phyloP scores from a whole-genome alignment of 1,139 yeast genomes.

The Saccharomyces hybrid region DNA sequence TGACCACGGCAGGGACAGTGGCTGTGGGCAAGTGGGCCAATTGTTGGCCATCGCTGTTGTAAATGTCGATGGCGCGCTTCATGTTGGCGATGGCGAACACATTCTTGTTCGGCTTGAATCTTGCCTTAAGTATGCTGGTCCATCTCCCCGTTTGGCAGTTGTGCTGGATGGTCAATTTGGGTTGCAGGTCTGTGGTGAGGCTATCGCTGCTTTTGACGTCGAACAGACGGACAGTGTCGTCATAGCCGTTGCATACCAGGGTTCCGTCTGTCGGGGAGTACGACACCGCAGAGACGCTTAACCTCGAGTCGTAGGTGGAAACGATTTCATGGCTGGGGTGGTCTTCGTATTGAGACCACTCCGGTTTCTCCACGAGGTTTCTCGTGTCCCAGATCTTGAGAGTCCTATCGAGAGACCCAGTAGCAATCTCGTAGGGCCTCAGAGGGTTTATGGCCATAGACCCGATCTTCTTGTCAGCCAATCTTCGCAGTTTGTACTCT shows the following conservation, averaged over 20 bases:
- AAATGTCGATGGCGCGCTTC: constrained; percentile 80
- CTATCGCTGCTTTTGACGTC: constrained; percentile 31
- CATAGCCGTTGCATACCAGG: constrained; percentile 88
- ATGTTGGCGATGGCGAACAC: constrained; percentile 89
- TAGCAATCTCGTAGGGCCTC: constrained; percentile 53
- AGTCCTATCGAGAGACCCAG: constrained; percentile 82
- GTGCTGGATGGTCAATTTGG: constrained; percentile 63
- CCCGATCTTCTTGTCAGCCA: constrained; percentile 88
- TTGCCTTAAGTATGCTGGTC: constrained; percentile 84
- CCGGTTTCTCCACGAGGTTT: constrained; percentile 38
- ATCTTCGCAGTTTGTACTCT: constrained; percentile 38
- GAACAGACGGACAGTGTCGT: constrained; percentile 64
- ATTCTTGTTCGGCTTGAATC: constrained; percentile 72
- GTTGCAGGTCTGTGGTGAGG: constrained; percentile 36
- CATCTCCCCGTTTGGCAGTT: constrained; percentile 95
- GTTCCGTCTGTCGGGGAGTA: constrained; percentile 67
- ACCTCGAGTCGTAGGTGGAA: constrained; percentile 61
- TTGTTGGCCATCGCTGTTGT: constrained; percentile 65
- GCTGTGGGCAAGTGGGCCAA: constrained; percentile 75
- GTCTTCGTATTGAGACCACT: constrained; percentile 42
- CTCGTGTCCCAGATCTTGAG: constrained; percentile 82
- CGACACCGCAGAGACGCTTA: constrained; percentile 78
- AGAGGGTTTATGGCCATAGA: constrained; percentile 75
- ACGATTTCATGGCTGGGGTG: constrained; percentile 31
- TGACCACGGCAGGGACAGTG: constrained; percentile 76